phyloP scores from a whole-genome alignment of 495 filamentous ascomycete genomes.

The Bathelium albidoporum region DNA sequence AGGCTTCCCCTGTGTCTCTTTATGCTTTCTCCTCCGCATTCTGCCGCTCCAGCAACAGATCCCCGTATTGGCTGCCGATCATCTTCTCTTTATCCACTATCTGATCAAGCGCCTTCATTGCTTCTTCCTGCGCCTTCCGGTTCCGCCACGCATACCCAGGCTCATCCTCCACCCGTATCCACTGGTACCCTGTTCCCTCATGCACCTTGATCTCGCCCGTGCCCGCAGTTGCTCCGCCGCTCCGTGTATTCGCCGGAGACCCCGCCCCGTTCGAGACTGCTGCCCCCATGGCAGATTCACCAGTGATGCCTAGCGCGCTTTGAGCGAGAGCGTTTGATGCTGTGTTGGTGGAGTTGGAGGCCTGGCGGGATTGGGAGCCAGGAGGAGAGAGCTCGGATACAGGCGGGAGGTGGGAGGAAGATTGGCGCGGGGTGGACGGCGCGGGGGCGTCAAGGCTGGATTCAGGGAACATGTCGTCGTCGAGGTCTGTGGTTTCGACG shows the following conservation, averaged over 20 bases:
- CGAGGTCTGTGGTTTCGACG: neutral
- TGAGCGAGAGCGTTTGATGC: too few species aligned
- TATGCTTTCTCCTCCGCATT: neutral
- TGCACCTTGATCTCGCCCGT: constrained; percentile 17
- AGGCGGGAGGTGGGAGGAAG: constrained; percentile 15
- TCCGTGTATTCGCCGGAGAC: constrained; percentile 6
- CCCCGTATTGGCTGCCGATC: constrained; percentile 11
- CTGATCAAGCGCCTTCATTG: constrained; percentile 24
- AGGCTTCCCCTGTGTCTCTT: neutral
- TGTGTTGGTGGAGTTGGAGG: too few species aligned
- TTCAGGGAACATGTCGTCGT: constrained; percentile 18
- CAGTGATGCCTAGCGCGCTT: neutral
- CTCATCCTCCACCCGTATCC: constrained; percentile 31
- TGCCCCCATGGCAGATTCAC: neutral
- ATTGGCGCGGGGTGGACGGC: constrained; percentile 8
- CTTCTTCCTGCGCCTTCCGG: constrained; percentile 29
- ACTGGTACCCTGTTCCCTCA: constrained; percentile 27
- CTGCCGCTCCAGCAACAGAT: constrained; percentile 1
- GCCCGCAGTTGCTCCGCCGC: constrained; percentile 14
- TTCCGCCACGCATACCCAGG: constrained; percentile 48
- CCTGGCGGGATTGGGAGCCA: constrained; percentile 39
- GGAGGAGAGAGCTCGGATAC: constrained; percentile 45
- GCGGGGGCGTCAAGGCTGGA: constrained; percentile 7
- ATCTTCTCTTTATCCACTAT: constrained; percentile 25
- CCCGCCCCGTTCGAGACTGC: neutral